Percentiles rank a stretch among this genome's conserved stretches.
Evolutionary conservation across 179 eudicot species (phyloP).

Genomic region (Spinacia oleracea): DNA sequence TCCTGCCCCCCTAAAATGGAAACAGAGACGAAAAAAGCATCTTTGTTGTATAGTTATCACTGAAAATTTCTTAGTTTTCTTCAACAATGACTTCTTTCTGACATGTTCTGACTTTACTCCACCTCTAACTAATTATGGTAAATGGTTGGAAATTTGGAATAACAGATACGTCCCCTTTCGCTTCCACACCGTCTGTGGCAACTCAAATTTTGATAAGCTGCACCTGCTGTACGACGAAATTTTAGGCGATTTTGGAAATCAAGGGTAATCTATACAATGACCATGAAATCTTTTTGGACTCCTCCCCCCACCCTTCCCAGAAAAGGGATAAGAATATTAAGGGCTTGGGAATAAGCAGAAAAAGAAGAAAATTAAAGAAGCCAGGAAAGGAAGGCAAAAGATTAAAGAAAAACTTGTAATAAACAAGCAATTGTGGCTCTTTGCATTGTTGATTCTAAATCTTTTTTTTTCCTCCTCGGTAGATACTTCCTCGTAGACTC

Average conservation of each 20-base stretch:
- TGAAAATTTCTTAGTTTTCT: not conserved
- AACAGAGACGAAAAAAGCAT: not conserved
- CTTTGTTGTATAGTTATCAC: not conserved
- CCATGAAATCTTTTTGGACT: slow-evolving; percentile 3
- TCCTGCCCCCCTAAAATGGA: not conserved
- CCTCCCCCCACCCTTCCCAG: not conserved
- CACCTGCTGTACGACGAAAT: slow-evolving; percentile 66
- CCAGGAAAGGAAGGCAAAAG: slow-evolving; percentile 5
- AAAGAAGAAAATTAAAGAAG: not conserved
- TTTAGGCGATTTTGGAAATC: slow-evolving; percentile 70
- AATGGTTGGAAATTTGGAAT: slow-evolving; percentile 31
- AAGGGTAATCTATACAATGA: slow-evolving; percentile 55
- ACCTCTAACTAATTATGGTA: slow-evolving; percentile 15
- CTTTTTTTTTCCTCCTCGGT: slow-evolving; percentile 56
- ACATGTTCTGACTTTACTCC: not conserved
- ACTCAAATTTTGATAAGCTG: slow-evolving; percentile 65
- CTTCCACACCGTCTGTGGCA: slow-evolving; percentile 80
- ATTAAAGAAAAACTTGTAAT: not conserved
- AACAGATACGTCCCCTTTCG: slow-evolving; percentile 83
- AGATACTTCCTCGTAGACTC: slow-evolving; percentile 77
- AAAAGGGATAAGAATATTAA: not conserved
- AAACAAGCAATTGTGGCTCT: slow-evolving; percentile 25
- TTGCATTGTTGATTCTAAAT: slow-evolving; percentile 25
- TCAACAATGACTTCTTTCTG: slow-evolving; percentile 1
- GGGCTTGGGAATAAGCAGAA: not conserved